phyloP scores from a whole-genome alignment of 495 filamentous ascomycete genomes.

The Aspergillus bertholletiae region DNA sequence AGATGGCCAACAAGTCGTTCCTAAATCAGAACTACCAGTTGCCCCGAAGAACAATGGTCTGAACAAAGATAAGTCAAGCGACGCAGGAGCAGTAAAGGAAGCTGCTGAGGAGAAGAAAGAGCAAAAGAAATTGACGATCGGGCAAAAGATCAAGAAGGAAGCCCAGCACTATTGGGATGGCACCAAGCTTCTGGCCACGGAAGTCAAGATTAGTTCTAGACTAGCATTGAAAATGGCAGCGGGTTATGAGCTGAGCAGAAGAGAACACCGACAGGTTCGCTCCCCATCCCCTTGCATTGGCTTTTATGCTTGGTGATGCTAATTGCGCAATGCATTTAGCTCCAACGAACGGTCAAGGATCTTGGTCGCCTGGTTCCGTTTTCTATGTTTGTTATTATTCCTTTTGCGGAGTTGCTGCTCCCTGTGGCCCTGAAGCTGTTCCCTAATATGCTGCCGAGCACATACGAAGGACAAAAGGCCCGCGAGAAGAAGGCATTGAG shows the following conservation, averaged over 20 bases:
- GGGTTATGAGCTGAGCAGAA: constrained; percentile 91
- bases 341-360: constrained; percentile 90
- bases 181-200: constrained; percentile 91
- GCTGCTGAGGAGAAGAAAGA: constrained; percentile 68
- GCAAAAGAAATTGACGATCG: constrained; percentile 78
- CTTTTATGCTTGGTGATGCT: background rate
- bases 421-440: constrained; percentile 91
- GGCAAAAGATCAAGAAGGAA: constrained; percentile 92
- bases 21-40: constrained; percentile 32
- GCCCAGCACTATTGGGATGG: constrained; percentile 96
- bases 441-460: constrained; percentile 94
- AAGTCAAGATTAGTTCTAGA: constrained; percentile 87
- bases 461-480: constrained; percentile 87
- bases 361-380: constrained; percentile 91
- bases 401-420: constrained; percentile 92
- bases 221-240: constrained; percentile 96
- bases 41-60: constrained; percentile 40
- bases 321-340: constrained; percentile 32
- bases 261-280: constrained; percentile 80
- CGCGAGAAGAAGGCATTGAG: constrained; percentile 83
- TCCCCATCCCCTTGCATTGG: background rate
- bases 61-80: constrained; percentile 41
- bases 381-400: constrained; percentile 94
- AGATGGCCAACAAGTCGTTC: constrained; percentile 16
- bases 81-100: constrained; percentile 48